These are phyloP conservation scores for Cinchona pubescens DNA, from an alignment of 257 asterid species.

Conservation along the genomic window DNA sequence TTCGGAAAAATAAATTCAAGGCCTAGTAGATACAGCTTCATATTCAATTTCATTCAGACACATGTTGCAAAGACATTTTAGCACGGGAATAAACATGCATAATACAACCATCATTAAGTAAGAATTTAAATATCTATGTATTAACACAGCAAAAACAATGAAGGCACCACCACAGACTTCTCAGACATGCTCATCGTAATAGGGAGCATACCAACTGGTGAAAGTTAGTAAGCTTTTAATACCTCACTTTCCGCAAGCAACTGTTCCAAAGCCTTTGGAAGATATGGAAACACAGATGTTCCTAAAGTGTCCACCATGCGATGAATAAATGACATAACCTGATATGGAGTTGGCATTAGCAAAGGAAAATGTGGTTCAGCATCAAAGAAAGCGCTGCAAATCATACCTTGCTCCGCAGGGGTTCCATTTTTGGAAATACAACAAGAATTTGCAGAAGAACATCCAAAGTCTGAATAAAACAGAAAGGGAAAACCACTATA, in stretches of 20 bases:
- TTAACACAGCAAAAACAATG: neutral
- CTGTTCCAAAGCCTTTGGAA: conserved; percentile 86
- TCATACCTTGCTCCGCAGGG: conserved; percentile 80
- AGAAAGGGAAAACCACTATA: no score
- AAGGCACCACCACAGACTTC: neutral
- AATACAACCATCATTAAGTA: neutral
- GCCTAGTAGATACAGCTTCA: neutral
- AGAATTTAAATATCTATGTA: neutral
- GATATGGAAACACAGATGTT: conserved; percentile 77
- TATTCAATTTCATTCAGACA: neutral
- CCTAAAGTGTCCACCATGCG: conserved; percentile 97
- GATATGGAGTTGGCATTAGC: conserved; percentile 28
- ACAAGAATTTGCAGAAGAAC: conserved; percentile 76
- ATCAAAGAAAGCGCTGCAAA: conserved; percentile 8
- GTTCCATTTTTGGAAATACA: conserved; percentile 72
- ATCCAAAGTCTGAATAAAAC: conserved; percentile 42
- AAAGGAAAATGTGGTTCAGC: neutral
- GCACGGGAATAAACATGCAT: neutral
- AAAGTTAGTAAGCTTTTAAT: conserved; percentile 7
- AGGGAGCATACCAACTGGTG: neutral
- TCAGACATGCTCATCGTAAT: neutral
- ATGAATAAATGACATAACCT: conserved; percentile 91
- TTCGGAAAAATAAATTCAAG: neutral
- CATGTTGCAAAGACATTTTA: neutral
- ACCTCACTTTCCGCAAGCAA: conserved; percentile 91